Conservation (phyloP, 495 filamentous ascomycete species). For the Oleoguttula mirabilis region DNA sequence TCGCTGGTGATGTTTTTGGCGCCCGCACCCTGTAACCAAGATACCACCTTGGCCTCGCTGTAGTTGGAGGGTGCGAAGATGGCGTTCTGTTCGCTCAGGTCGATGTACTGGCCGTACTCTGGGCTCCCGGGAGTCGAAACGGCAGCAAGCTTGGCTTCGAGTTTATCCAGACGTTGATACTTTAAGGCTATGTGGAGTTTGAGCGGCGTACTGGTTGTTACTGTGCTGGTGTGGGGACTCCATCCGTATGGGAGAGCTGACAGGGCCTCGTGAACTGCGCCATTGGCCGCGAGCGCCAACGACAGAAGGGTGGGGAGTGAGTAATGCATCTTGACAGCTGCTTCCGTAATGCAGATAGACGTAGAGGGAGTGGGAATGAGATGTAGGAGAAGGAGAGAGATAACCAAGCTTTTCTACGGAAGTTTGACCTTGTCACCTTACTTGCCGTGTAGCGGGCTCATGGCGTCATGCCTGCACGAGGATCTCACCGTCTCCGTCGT, state of each 20-base stretch:
- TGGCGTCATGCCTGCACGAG: too few relatives aligned
- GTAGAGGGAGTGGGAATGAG: too few relatives aligned
- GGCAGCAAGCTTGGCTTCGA: constrained; percentile 50
- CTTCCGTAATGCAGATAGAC: too few relatives aligned
- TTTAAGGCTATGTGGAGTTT: background rate
- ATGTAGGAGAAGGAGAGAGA: too few relatives aligned
- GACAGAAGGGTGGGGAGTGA: background rate
- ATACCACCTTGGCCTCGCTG: constrained; percentile 19
- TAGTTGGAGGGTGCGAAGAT: constrained; percentile 22
- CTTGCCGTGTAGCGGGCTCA: too few relatives aligned
- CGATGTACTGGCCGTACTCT: constrained; percentile 53
- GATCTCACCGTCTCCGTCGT: too few relatives aligned
- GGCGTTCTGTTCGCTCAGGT: constrained; percentile 34
- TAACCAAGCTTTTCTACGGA: too few relatives aligned
- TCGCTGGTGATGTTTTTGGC: constrained; percentile 23
- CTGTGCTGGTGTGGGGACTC: background rate
- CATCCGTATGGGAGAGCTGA: background rate
- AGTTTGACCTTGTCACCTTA: too few relatives aligned
- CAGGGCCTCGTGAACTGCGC: background rate
- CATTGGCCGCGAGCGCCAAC: background rate
- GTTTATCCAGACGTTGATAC: constrained; percentile 7
- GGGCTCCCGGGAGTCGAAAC: constrained; percentile 50
- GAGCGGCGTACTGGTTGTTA: background rate
- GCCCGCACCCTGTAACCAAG: constrained; percentile 25
- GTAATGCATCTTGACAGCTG: too few relatives aligned